These are phyloP conservation scores for Begonia masoniana DNA, from an alignment of 306 rosid genomes.

Conservation along the genomic window DNA sequence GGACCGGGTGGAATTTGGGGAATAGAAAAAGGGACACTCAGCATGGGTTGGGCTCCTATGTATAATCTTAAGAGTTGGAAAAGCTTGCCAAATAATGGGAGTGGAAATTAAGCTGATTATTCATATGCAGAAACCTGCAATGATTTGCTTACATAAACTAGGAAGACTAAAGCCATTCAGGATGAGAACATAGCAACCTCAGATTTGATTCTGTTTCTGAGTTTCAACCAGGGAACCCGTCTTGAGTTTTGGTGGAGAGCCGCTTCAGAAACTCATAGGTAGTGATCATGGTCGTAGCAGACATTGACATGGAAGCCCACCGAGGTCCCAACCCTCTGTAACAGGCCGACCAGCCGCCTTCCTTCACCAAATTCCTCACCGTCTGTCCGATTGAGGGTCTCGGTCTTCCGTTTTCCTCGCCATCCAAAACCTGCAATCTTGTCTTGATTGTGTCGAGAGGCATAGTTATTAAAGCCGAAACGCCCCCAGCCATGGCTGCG, in stretches of 20 bases:
- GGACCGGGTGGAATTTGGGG: too few species aligned
- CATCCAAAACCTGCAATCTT: conserved; percentile 72
- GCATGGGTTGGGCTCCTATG: too few species aligned
- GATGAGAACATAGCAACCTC: conserved; percentile 1
- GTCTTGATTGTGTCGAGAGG: conserved; percentile 84
- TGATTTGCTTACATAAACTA: not conserved
- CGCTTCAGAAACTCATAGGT: conserved; percentile 85
- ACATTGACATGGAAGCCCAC: conserved; percentile 83
- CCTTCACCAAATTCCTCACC: conserved; percentile 56
- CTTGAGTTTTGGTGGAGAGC: conserved; percentile 42
- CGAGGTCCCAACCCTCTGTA: conserved; percentile 86
- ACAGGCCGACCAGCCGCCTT: conserved; percentile 93
- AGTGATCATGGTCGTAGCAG: conserved; percentile 94
- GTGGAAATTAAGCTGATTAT: too few species aligned
- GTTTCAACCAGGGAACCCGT: too few species aligned
- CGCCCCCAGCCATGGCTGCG: conserved; percentile 86
- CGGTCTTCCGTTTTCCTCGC: conserved; percentile 70
- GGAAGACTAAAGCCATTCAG: not conserved
- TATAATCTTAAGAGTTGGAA: too few species aligned
- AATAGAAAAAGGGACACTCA: too few species aligned
- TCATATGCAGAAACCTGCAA: too few species aligned
- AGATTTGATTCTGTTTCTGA: too few species aligned
- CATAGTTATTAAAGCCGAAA: conserved; percentile 80
- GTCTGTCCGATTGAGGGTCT: conserved; percentile 63
- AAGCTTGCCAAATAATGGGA: too few species aligned